These are phyloP conservation scores for Butyriboletus loyo DNA, from an alignment of 768 basidiomycete species.

Conservation along the genomic window DNA sequence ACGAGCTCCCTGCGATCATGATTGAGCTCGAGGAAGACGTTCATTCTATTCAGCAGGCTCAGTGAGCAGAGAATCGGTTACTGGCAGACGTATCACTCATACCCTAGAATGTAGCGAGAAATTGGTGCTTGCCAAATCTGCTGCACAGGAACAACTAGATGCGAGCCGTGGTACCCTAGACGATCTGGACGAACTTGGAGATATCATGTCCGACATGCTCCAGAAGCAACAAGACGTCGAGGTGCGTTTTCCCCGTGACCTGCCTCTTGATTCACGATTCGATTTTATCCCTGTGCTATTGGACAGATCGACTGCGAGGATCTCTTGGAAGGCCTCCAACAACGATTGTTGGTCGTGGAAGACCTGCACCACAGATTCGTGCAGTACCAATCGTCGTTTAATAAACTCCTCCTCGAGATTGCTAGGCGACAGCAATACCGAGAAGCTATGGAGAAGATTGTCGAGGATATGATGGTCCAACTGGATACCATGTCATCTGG, in stretches of 20 bases:
- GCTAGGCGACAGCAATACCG: conserved; percentile 63
- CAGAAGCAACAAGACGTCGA: conserved; percentile 65
- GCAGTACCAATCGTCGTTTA: conserved; percentile 70
- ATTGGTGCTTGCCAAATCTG: conserved; percentile 43
- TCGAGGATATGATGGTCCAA: conserved; percentile 62
- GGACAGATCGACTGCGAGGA: conserved; percentile 50
- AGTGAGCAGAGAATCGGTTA: conserved; percentile 42
- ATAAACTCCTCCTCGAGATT: conserved; percentile 71
- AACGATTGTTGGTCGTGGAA: conserved; percentile 59
- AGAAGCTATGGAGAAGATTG: conserved; percentile 62
- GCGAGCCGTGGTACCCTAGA: conserved; percentile 50
- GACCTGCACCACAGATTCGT: conserved; percentile 65
- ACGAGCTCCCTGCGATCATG: conserved; percentile 74
- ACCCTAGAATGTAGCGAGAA: conserved; percentile 43
- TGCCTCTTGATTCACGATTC: not conserved
- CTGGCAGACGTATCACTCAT: conserved; percentile 1
- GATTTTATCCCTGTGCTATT: not conserved
- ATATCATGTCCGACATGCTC: conserved; percentile 78
- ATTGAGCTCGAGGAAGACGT: conserved; percentile 63
- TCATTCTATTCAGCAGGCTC: conserved; percentile 47
- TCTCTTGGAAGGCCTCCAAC: conserved; percentile 53
- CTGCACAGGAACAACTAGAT: conserved; percentile 46
- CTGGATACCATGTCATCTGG: conserved; percentile 67
- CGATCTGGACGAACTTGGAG: conserved; percentile 72
- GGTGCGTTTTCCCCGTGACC: conserved; percentile 35